Evolutionary conservation across 805 yeast species (phyloP).

Genomic region (Yamadazyma kitorensis): DNA sequence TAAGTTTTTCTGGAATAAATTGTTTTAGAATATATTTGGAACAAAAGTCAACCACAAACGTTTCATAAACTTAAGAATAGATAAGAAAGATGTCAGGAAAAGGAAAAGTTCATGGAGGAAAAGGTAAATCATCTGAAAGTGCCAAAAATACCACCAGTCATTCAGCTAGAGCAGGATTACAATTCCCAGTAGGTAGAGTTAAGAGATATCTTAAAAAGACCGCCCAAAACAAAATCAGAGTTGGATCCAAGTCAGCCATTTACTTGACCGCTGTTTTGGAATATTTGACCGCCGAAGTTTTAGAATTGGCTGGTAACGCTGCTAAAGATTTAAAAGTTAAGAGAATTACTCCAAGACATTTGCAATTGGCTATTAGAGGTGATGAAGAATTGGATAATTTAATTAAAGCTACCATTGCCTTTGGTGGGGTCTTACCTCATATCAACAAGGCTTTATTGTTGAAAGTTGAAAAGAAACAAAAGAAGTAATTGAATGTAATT

Average conservation of each 20-base stretch:
- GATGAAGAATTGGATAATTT: constrained; percentile 95
- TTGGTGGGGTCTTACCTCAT: constrained; percentile 97
- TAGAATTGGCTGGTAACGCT: constrained; percentile 97
- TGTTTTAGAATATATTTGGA: too few relatives aligned
- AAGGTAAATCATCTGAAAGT: constrained; percentile 79
- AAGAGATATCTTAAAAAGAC: constrained; percentile 91
- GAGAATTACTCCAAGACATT: constrained; percentile 97
- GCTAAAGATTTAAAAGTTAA: constrained; percentile 93
- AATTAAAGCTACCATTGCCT: constrained; percentile 93
- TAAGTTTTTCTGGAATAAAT: not conserved
- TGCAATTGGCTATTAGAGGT: constrained; percentile 95
- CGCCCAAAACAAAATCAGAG: constrained; percentile 79
- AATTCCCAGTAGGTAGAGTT: constrained; percentile 98
- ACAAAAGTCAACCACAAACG: too few relatives aligned
- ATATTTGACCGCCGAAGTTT: constrained; percentile 93
- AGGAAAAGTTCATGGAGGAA: constrained; percentile 96
- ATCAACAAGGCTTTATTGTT: constrained; percentile 78
- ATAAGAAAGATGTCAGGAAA: constrained; percentile 73
- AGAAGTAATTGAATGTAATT: constrained; percentile 11
- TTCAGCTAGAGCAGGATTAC: constrained; percentile 91
- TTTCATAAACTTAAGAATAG: too few relatives aligned
- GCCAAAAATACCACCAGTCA: constrained; percentile 81
- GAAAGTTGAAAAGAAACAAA: constrained; percentile 61
- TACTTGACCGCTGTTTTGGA: constrained; percentile 94
- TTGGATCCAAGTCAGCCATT: constrained; percentile 86